A percentile compares a stretch with the other conserved stretches of the same genome.
Conservation (phyloP, 2,329 filamentous ascomycete species). For the Diplocarpon mali region DNA sequence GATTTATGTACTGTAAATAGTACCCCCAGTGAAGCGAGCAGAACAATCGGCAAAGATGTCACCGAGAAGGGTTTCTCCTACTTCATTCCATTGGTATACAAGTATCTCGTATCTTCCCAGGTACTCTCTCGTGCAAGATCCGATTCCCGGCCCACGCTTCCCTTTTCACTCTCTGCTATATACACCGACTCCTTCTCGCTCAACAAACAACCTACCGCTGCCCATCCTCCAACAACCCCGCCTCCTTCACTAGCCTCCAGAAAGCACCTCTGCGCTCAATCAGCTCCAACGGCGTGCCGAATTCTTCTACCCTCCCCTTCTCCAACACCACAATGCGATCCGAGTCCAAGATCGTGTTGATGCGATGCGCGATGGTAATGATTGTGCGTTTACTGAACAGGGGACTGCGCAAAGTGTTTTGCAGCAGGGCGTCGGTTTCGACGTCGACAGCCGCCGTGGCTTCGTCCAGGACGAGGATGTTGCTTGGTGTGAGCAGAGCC, state of each 20-base stretch:
- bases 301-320: slow-evolving; percentile 81
- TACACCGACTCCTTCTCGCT: neutral
- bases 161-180: no score
- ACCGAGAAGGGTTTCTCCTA: no score
- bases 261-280: slow-evolving; percentile 70
- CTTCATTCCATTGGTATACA: no score
- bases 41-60: no score
- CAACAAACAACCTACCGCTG: neutral
- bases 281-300: slow-evolving; percentile 73
- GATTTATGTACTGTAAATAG: no score
- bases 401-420: slow-evolving; percentile 50
- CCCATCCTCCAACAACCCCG: slow-evolving; percentile 46
- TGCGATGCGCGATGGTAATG: slow-evolving; percentile 94
- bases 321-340: slow-evolving; percentile 93
- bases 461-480: slow-evolving; percentile 94
- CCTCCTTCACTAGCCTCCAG: slow-evolving; percentile 83
- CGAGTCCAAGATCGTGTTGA: slow-evolving; percentile 87
- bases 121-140: no score
- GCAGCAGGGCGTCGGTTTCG: slow-evolving; percentile 56
- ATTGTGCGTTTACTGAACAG: slow-evolving; percentile 86
- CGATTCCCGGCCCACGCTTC: no score
- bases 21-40: no score
- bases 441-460: slow-evolving; percentile 71
- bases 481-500: slow-evolving; percentile 87
- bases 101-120: no score